These are phyloP conservation scores for Suillus bovinus DNA, from an alignment of 768 basidiomycete genomes.

Conservation along the genomic window DNA sequence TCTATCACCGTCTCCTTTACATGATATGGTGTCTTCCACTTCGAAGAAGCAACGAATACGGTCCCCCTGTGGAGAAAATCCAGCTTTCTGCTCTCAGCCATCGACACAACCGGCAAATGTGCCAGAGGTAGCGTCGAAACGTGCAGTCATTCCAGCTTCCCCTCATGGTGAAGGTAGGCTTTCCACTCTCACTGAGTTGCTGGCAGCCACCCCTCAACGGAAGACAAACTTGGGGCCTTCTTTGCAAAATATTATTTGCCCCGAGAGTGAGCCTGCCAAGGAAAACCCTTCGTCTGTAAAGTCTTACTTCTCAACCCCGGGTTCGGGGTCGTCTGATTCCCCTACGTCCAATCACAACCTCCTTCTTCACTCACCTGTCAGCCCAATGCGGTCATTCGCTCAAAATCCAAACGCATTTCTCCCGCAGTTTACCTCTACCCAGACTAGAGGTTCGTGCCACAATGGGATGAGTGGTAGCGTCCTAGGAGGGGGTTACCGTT, in stretches of 20 bases:
- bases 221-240: neutral
- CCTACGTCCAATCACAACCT: constrained; percentile 25
- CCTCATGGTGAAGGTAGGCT: constrained; percentile 9
- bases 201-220: neutral
- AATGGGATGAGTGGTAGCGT: constrained; percentile 26
- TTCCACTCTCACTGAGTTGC: constrained; percentile 2
- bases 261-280: constrained; percentile 6
- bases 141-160: neutral
- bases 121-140: constrained; percentile 17
- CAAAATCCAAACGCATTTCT: constrained; percentile 37
- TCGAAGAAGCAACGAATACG: constrained; percentile 24
- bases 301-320: constrained; percentile 39
- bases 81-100: constrained; percentile 3
- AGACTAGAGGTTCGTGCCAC: constrained; percentile 22
- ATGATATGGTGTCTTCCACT: constrained; percentile 18
- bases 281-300: constrained; percentile 33
- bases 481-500: constrained; percentile 49
- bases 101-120: constrained; percentile 13
- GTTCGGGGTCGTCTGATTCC: constrained; percentile 33
- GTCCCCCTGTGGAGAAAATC: neutral
- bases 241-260: neutral
- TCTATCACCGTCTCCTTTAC: constrained; percentile 28
- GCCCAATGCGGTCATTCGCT: constrained; percentile 35
- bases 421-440: constrained; percentile 40
- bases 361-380: constrained; percentile 35